Percentiles rank a stretch among this genome's conserved stretches.
Conservation (phyloP, 1,284 basidiomycete species). For the Calocybe gambosa region DNA sequence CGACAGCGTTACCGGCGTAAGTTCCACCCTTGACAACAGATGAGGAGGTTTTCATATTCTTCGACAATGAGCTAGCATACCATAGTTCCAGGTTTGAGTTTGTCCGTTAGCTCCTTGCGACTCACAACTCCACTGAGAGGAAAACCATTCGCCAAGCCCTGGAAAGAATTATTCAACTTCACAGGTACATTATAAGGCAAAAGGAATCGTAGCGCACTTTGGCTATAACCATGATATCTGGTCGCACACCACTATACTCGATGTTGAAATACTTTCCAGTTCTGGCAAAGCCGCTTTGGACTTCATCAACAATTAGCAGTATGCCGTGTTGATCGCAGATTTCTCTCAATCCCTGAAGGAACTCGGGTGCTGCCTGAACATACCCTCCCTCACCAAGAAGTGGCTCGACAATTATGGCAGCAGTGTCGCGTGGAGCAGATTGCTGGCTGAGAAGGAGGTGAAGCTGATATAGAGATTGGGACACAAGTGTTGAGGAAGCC, state of each 20-base stretch:
- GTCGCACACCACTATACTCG: conserved; percentile 74
- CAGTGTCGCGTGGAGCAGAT: conserved; percentile 79
- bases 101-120: conserved; percentile 13
- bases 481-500: conserved; percentile 59
- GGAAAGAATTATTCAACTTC: no score
- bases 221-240: conserved; percentile 87
- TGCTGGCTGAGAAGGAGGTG: conserved; percentile 83
- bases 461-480: conserved; percentile 75
- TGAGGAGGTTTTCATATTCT: not conserved
- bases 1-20: conserved; percentile 85
- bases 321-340: conserved; percentile 88
- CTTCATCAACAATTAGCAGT: conserved; percentile 80
- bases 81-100: conserved; percentile 13
- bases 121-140: conserved; percentile 10
- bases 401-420: conserved; percentile 89
- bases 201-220: no score
- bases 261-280: conserved; percentile 85
- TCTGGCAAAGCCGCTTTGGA: conserved; percentile 87
- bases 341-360: conserved; percentile 73
- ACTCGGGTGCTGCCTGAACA: conserved; percentile 80
- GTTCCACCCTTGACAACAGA: conserved; percentile 64
- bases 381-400: conserved; percentile 94
- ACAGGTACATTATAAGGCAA: no score
- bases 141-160: conserved; percentile 91
- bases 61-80: not conserved